Percentiles rank a stretch among this genome's conserved stretches.
phyloP scores from a whole-genome alignment of 148 eudicot genomes.

The Arctostaphylos glauca region DNA sequence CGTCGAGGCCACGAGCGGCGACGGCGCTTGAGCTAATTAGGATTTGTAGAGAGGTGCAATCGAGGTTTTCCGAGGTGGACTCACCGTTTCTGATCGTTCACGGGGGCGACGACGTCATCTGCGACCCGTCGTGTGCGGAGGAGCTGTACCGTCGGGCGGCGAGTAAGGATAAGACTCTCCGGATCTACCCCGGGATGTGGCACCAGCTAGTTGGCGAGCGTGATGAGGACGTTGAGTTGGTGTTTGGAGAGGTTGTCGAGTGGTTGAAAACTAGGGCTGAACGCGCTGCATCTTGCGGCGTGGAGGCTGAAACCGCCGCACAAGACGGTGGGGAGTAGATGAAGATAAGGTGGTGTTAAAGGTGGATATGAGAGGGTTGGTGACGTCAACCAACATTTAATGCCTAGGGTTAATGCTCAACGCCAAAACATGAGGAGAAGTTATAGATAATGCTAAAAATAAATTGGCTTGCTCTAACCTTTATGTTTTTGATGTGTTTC shows the following conservation, averaged over 20 bases:
- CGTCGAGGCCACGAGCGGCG: constrained; percentile 76
- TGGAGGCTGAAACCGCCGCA: background rate
- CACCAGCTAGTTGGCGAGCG: constrained; percentile 90
- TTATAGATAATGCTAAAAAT: too few species aligned
- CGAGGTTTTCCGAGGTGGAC: constrained; percentile 55
- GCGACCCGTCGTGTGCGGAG: constrained; percentile 85
- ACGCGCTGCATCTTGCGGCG: constrained; percentile 17
- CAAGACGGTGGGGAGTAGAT: background rate
- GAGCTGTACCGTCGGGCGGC: constrained; percentile 61
- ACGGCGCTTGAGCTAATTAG: constrained; percentile 82
- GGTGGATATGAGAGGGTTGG: too few species aligned
- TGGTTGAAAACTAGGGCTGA: constrained; percentile 73
- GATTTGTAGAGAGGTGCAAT: constrained; percentile 72
- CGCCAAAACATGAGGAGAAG: background rate
- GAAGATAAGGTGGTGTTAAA: background rate
- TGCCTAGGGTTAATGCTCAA: background rate
- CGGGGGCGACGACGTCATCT: constrained; percentile 72
- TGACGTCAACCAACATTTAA: too few species aligned
- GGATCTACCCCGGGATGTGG: constrained; percentile 85
- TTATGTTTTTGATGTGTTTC: too few species aligned
- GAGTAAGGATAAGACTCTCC: constrained; percentile 78
- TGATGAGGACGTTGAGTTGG: constrained; percentile 65
- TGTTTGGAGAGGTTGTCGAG: constrained; percentile 75
- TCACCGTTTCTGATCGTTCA: constrained; percentile 71
- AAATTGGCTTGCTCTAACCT: too few species aligned